These are phyloP conservation scores for Citeromyces siamensis DNA, from an alignment of 1,139 yeast species.

Conservation along the genomic window DNA sequence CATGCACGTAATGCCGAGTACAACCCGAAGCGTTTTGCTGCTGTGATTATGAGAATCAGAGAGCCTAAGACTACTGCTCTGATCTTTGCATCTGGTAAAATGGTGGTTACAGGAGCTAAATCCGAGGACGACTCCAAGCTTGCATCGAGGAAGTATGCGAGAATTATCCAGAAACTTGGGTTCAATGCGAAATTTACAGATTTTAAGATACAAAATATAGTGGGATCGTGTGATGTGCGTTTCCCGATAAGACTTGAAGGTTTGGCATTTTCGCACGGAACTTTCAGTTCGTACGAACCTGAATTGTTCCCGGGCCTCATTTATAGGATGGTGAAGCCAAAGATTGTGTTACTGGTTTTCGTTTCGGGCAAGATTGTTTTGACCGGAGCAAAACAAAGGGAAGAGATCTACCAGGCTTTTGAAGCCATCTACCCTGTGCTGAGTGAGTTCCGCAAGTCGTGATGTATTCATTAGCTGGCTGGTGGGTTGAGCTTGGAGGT, in stretches of 20 bases:
- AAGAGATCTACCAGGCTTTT: constrained; percentile 95
- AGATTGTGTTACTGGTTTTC: constrained; percentile 87
- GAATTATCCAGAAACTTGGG: constrained; percentile 96
- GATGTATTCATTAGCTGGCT: not conserved
- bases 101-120: constrained; percentile 99
- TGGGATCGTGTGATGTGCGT: constrained; percentile 97
- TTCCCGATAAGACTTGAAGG: constrained; percentile 98
- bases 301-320: constrained; percentile 97
- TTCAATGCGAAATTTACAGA: constrained; percentile 94
- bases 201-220: constrained; percentile 94
- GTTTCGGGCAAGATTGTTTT: constrained; percentile 96
- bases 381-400: constrained; percentile 99
- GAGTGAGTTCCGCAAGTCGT: constrained; percentile 82
- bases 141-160: constrained; percentile 94
- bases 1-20: constrained; percentile 99
- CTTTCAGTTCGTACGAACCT: constrained; percentile 98
- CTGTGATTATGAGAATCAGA: constrained; percentile 98
- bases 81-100: constrained; percentile 96
- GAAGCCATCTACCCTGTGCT: constrained; percentile 97
- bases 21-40: constrained; percentile 97
- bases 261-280: constrained; percentile 95
- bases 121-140: constrained; percentile 95
- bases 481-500: not conserved
- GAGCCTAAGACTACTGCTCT: constrained; percentile 98
- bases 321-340: constrained; percentile 99